phyloP scores from a whole-genome alignment of 768 basidiomycete species.

The Russula foetens region DNA sequence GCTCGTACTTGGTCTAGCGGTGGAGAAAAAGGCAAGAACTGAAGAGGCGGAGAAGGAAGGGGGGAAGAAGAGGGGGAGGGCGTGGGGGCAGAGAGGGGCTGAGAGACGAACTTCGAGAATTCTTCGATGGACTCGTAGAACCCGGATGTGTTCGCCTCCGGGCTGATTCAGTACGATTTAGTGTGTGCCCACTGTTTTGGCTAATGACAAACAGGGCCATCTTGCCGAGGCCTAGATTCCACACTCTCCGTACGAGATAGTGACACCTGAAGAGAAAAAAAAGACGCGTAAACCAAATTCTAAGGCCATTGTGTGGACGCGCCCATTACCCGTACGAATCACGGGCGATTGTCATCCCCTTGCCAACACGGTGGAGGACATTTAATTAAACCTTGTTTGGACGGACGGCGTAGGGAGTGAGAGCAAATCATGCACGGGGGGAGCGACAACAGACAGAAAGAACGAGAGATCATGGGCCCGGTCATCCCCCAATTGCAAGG shows the following conservation, averaged over 20 bases:
- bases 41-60: neutral
- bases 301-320: neutral
- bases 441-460: no score
- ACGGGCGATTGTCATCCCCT: neutral
- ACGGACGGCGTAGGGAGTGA: neutral
- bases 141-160: neutral
- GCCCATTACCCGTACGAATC: neutral
- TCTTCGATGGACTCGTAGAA: neutral
- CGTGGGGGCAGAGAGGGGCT: neutral
- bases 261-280: neutral
- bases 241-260: neutral
- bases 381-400: constrained; percentile 16
- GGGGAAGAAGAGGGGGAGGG: neutral
- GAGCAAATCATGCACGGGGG: neutral
- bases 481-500: no score
- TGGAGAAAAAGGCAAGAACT: no score
- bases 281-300: no score
- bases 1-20: no score
- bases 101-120: neutral
- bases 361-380: constrained; percentile 11
- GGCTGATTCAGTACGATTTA: neutral
- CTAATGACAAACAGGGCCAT: neutral
- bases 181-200: neutral
- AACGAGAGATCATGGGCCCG: no score
- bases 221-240: neutral